phyloP scores from a whole-genome alignment of 768 basidiomycete species.

The Pluteus cervinus region DNA sequence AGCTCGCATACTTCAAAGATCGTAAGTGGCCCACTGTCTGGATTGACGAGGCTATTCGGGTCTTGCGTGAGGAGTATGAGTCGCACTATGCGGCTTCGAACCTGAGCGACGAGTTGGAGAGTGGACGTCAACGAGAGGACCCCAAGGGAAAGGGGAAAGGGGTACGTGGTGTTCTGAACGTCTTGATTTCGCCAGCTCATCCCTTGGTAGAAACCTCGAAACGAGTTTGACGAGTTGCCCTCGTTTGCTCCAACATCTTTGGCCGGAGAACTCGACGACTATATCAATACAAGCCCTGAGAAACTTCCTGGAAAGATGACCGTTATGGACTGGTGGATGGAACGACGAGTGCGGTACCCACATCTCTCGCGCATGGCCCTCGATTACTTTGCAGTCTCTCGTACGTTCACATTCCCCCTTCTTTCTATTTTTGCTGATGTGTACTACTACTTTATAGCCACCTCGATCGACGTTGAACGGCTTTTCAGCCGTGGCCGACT shows the following conservation, averaged over 20 bases:
- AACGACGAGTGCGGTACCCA: slow-evolving; percentile 13
- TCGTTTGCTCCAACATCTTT: background rate
- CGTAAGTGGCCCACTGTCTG: slow-evolving; percentile 22
- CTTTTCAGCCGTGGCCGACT: slow-evolving; percentile 22
- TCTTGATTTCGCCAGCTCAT: background rate
- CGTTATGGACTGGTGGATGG: slow-evolving; percentile 21
- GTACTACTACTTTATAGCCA: slow-evolving; percentile 12
- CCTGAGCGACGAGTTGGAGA: background rate
- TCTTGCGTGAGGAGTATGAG: slow-evolving; percentile 18
- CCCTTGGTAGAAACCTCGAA: background rate
- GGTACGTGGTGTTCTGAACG: background rate
- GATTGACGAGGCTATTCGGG: slow-evolving; percentile 18
- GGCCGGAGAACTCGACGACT: slow-evolving; percentile 15
- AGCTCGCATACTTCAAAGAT: slow-evolving; percentile 26
- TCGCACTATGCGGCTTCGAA: slow-evolving; percentile 4
- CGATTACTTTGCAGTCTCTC: slow-evolving; percentile 23
- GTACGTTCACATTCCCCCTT: slow-evolving; percentile 12
- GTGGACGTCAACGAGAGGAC: background rate
- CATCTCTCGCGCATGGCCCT: slow-evolving; percentile 5
- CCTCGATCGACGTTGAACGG: slow-evolving; percentile 20
- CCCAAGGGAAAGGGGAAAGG: background rate
- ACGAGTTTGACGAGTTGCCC: slow-evolving; percentile 8
- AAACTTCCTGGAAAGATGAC: slow-evolving; percentile 12
- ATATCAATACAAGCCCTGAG: slow-evolving; percentile 17
- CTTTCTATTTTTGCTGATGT: background rate